Evolutionary conservation across 75 land plant genomes (phyloP), one percentile per base, ranked within the genome.

Genomic region (Sequoia sempervirens): DNA sequence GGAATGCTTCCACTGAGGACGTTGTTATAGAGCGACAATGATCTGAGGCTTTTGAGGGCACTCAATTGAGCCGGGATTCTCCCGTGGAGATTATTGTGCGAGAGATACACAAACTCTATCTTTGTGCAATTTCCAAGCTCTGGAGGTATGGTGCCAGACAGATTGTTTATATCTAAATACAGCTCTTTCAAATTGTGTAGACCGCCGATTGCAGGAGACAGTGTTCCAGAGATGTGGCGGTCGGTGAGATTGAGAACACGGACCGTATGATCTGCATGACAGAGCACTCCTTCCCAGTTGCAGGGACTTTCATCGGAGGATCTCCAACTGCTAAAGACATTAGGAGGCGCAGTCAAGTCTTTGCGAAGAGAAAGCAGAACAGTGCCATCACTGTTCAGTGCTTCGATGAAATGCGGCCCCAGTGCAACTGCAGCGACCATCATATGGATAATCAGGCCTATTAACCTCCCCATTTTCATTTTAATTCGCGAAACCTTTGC

Each of bases 51-150:
- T 30, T 20, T 41, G 52, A 90, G 68, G 12, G 45, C 28, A 23
- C 91, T 87, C 74, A 90, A 56, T 43, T 83, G 85, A 14, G 37
- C 4, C 5, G 94, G 94, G 53, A 90, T 79, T 17, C 23, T 43
- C 0, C 91, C 91, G 2, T 80, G 83, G 37, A 90, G 76, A 69
- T 85, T 83, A 85, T 90, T 90, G 37, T 83, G 79, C 17, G 85
- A 90, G 73, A 90, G 85, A 47, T 88, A 82, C 26, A 85, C 46
- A 32, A 13, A 50, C 54, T 74, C 75, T 8, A 90, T 40, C 6
- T 80, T 76, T n/a, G 54, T 58, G 34, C 87, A 84, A 32, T 34
- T 41, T 30, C 80, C 86, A 26, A 89, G 75, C 38, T 81, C 81
- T 5, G 52, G 4, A 28, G 90, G 88, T 58, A 89, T 87, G 30